These are phyloP conservation scores for Aaosphaeria pasadenensis DNA, from an alignment of 2,329 filamentous ascomycete species.

Conservation along the genomic window DNA sequence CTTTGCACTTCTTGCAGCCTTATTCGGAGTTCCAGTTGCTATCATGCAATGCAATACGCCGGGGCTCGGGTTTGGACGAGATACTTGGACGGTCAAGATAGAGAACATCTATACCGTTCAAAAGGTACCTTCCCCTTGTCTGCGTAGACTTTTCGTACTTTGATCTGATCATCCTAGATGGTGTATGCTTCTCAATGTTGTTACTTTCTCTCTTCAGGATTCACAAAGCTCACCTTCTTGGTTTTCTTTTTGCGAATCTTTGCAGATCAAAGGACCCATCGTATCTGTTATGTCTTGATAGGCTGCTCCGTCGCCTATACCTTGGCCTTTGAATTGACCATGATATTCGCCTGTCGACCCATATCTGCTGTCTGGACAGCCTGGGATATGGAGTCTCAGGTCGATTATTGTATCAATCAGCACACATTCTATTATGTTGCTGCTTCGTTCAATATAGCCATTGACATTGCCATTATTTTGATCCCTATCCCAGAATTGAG, in stretches of 20 bases:
- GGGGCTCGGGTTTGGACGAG: conserved; percentile 38
- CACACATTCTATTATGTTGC: conserved; percentile 28
- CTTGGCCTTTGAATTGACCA: conserved; percentile 47
- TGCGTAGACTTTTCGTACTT: conserved; percentile 7
- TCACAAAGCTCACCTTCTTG: conserved; percentile 29
- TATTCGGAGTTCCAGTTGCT: conserved; percentile 8
- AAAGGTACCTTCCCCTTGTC: conserved; percentile 15
- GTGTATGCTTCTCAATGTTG: neutral
- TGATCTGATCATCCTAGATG: neutral
- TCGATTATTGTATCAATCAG: conserved; percentile 30
- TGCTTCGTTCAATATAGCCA: conserved; percentile 31
- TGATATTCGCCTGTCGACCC: conserved; percentile 51
- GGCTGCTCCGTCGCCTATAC: conserved; percentile 22
- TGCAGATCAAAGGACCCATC: conserved; percentile 22
- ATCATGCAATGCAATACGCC: neutral
- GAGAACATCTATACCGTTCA: conserved; percentile 46
- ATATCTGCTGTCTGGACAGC: conserved; percentile 48
- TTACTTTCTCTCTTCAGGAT: conserved; percentile 15
- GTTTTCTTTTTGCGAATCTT: conserved; percentile 32
- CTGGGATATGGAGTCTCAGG: conserved; percentile 20
- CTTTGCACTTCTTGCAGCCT: conserved; percentile 6
- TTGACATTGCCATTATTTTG: conserved; percentile 23
- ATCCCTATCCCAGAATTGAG: conserved; percentile 31
- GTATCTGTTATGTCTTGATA: conserved; percentile 21
- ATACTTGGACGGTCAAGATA: conserved; percentile 49